Conservation (phyloP, 148 eudicot genomes). For the Pharnaceum exiguum region DNA sequence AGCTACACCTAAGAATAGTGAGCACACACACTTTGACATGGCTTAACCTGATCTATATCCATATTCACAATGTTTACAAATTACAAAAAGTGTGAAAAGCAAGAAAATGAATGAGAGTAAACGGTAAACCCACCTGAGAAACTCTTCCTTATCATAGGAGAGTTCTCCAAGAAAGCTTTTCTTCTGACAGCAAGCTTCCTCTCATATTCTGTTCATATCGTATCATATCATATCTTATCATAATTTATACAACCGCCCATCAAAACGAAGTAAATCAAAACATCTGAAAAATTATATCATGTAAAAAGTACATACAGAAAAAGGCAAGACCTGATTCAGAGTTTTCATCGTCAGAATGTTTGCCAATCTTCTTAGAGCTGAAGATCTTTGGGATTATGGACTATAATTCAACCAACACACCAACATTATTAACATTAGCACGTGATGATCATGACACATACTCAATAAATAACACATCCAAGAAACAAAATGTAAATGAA, state of each 20-base stretch:
- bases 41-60: too few species aligned
- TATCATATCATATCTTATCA: background rate
- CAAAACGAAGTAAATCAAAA: background rate
- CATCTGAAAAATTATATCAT: background rate
- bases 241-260: background rate
- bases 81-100: background rate
- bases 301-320: background rate
- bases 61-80: too few species aligned
- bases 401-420: conserved; percentile 13
- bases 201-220: conserved; percentile 36
- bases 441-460: background rate
- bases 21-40: too few species aligned
- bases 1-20: too few species aligned
- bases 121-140: conserved; percentile 44
- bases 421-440: background rate
- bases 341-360: conserved; percentile 39
- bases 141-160: conserved; percentile 34
- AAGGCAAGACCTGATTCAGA: conserved; percentile 34
- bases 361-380: conserved; percentile 38
- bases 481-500: background rate
- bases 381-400: conserved; percentile 61
- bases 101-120: background rate
- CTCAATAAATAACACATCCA: background rate
- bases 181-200: conserved; percentile 29
- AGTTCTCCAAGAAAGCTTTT: conserved; percentile 36